phyloP scores from a whole-genome alignment of 2,329 filamentous ascomycete species.

The Pseudogymnoascus sp. region DNA sequence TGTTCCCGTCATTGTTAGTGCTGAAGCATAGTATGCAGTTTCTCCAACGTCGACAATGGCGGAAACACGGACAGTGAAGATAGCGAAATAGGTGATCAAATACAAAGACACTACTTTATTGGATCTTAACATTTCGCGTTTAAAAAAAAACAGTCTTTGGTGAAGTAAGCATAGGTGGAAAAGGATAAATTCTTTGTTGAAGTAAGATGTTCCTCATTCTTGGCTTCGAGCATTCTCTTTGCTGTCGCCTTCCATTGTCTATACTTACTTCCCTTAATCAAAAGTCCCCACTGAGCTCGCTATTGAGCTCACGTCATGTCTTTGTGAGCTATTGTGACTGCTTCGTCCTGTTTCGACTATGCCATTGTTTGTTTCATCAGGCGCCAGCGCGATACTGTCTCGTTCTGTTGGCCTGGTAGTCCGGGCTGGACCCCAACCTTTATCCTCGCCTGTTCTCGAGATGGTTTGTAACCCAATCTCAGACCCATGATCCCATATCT shows the following conservation, averaged over 20 bases:
- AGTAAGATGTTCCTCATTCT: constrained; percentile 14
- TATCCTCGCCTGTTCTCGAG: background rate
- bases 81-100: background rate
- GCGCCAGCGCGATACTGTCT: background rate
- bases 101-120: background rate
- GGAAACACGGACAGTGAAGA: background rate
- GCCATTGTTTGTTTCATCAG: background rate
- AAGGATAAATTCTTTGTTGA: constrained; percentile 14
- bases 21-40: background rate
- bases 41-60: background rate
- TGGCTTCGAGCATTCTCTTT: background rate
- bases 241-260: background rate
- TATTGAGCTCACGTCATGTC: background rate
- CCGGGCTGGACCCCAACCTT: background rate
- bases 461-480: background rate
- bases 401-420: background rate
- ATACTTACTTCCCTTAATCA: background rate
- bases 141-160: background rate
- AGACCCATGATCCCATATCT: background rate
- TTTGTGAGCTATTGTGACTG: background rate
- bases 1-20: background rate
- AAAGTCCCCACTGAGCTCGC: background rate
- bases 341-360: background rate
- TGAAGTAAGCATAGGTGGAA: background rate
- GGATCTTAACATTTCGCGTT: background rate